phyloP scores from a whole-genome alignment of 768 basidiomycete species.

The Lactarius vividus region DNA sequence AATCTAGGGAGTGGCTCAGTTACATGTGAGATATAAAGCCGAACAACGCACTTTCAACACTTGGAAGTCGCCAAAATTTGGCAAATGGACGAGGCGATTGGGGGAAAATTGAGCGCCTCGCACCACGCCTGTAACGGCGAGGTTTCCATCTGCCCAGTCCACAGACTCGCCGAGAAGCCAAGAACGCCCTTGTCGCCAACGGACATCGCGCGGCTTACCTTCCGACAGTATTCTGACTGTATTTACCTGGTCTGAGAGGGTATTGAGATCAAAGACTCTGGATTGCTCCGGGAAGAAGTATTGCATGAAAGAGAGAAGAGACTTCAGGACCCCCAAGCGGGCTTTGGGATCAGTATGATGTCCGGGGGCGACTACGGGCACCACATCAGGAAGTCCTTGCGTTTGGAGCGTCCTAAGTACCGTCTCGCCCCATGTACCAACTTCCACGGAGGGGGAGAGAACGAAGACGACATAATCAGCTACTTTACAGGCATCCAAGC shows the following conservation, averaged over 20 bases:
- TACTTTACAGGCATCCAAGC: conserved; percentile 81
- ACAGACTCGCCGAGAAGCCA: conserved; percentile 73
- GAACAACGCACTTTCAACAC: conserved; percentile 61
- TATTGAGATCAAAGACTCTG: conserved; percentile 70
- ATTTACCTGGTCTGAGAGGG: conserved; percentile 62
- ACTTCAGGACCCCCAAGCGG: conserved; percentile 71
- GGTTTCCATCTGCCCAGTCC: conserved; percentile 57
- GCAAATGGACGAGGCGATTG: conserved; percentile 83
- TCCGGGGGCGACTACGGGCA: conserved; percentile 67
- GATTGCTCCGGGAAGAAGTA: conserved; percentile 89
- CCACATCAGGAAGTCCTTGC: conserved; percentile 83
- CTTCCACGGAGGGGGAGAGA: conserved; percentile 79
- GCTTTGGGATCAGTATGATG: conserved; percentile 56
- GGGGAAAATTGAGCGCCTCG: conserved; percentile 78
- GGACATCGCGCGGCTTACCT: conserved; percentile 72
- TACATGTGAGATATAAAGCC: background rate
- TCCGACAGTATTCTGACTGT: conserved; percentile 79
- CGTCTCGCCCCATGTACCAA: conserved; percentile 81
- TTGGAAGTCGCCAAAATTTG: conserved; percentile 85
- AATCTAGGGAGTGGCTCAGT: conserved; percentile 48
- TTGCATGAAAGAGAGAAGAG: conserved; percentile 88
- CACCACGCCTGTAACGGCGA: conserved; percentile 80
- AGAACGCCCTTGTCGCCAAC: conserved; percentile 79
- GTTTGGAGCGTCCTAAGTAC: conserved; percentile 85
- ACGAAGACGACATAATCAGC: conserved; percentile 90